These are phyloP conservation scores for Termitomyces sp. DNA, from an alignment of 768 basidiomycete genomes.

Conservation along the genomic window DNA sequence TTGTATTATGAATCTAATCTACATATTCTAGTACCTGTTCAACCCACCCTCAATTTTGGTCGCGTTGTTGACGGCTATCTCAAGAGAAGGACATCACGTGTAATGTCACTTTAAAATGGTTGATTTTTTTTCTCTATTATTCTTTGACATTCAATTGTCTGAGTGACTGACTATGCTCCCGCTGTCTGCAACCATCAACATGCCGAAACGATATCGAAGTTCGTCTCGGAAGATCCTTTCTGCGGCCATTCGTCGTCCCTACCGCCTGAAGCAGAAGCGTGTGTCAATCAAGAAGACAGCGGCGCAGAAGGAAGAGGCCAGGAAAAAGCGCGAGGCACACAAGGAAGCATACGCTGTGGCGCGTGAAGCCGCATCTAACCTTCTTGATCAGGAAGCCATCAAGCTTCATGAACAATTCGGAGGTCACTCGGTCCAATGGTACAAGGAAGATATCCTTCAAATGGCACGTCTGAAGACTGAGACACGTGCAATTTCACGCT, in stretches of 20 bases:
- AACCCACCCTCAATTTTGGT: not conserved
- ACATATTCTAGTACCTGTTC: not conserved
- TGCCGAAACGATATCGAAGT: not conserved
- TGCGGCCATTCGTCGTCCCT: not conserved
- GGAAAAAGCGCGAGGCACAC: not conserved
- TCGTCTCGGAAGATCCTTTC: too few species aligned
- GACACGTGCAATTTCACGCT: not conserved
- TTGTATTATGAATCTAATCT: too few species aligned
- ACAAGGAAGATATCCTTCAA: not conserved
- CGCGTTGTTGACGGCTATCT: not conserved
- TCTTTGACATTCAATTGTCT: too few species aligned
- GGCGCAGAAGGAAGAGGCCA: not conserved
- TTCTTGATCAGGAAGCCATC: not conserved
- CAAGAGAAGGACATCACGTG: not conserved
- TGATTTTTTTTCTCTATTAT: too few species aligned
- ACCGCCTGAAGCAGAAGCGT: not conserved
- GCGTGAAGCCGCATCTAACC: not conserved
- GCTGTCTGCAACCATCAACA: not conserved
- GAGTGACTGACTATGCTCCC: too few species aligned
- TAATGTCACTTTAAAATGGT: too few species aligned
- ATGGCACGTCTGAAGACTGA: not conserved
- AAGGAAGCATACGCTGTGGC: not conserved
- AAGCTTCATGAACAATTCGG: not conserved
- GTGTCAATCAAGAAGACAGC: not conserved
- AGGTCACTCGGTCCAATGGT: not conserved